Evolutionary conservation across 306 rosid species (phyloP).

Genomic region (Ormosia semicastrata): DNA sequence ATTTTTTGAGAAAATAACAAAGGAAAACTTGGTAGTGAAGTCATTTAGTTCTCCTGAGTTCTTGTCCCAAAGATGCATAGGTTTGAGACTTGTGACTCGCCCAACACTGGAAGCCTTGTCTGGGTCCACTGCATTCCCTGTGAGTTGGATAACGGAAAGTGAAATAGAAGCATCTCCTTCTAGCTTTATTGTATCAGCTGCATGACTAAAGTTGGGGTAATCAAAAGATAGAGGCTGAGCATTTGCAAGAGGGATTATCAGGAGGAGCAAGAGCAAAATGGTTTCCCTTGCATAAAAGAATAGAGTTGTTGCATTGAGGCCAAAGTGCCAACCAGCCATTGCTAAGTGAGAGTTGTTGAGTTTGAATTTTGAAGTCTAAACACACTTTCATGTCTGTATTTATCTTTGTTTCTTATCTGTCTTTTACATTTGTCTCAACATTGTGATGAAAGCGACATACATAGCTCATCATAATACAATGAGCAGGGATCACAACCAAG

Average conservation of each 20-base stretch:
- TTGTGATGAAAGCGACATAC: neutral
- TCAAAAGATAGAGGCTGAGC: neutral
- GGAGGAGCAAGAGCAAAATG: neutral
- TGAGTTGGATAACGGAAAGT: neutral
- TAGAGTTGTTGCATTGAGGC: neutral
- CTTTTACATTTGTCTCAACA: too few species aligned
- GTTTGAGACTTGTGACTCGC: neutral
- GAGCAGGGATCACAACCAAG: too few species aligned
- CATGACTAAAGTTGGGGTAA: neutral
- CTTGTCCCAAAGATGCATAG: constrained; percentile 31
- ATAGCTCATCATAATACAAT: too few species aligned
- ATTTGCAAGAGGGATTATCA: neutral
- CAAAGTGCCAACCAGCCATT: neutral
- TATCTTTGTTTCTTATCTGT: too few species aligned
- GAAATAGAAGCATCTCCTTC: neutral
- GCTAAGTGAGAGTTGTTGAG: neutral
- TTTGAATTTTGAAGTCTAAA: neutral
- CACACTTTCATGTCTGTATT: neutral
- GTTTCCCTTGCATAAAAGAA: neutral
- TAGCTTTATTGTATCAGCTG: neutral
- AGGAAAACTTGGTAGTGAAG: constrained; percentile 34
- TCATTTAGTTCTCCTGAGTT: neutral
- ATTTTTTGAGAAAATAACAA: constrained; percentile 13
- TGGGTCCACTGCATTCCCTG: neutral
- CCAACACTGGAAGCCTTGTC: neutral